Conservation (phyloP, 2,329 filamentous ascomycete species). For the Fusarium xylarioides region DNA sequence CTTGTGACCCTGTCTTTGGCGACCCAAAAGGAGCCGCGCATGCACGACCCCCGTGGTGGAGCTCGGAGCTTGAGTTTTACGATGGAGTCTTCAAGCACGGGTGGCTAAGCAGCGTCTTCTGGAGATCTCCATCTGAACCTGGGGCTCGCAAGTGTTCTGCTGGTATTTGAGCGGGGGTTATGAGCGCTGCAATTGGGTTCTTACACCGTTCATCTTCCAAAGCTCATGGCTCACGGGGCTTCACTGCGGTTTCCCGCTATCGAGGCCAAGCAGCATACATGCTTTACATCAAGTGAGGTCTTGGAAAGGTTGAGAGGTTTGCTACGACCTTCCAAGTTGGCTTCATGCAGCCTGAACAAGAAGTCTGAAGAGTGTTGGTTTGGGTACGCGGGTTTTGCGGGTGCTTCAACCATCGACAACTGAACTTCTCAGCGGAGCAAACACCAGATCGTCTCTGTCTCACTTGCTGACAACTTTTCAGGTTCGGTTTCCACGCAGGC, state of each 20-base stretch:
- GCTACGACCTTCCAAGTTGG: not conserved
- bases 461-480: conserved; percentile 39
- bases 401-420: not conserved
- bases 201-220: not conserved
- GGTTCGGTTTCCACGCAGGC: conserved; percentile 77
- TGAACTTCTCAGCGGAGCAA: not conserved
- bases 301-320: not conserved
- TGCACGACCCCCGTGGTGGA: rapidly evolving
- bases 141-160: not conserved
- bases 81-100: not conserved
- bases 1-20: not conserved
- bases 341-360: not conserved
- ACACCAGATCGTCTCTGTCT: no score
- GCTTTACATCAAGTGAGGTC: not conserved
- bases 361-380: not conserved
- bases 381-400: not conserved
- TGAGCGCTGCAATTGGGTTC: not conserved
- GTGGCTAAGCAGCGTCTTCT: not conserved
- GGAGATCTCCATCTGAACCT: not conserved
- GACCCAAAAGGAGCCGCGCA: not conserved
- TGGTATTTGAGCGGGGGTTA: not conserved
- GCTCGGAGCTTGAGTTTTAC: not conserved
- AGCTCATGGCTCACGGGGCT: not conserved
- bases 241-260: not conserved
- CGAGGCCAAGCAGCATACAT: not conserved